Conservation (phyloP, 2,329 filamentous ascomycete species). For the Colletotrichum sojae region DNA sequence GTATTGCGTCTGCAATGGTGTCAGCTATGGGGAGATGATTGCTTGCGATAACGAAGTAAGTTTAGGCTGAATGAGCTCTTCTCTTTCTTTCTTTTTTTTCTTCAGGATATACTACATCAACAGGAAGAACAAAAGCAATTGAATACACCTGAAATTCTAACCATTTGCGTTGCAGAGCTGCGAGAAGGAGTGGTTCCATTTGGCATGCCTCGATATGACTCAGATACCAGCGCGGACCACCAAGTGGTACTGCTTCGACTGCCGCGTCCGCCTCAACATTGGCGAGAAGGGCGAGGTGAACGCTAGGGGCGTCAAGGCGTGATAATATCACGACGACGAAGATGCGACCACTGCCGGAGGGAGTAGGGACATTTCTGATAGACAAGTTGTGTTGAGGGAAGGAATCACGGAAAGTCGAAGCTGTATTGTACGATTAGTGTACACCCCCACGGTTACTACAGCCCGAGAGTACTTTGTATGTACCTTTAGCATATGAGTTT, state of each 20-base stretch:
- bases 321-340: conserved; percentile 11
- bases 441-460: not conserved
- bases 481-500: too few species aligned
- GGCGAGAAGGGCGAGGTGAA: conserved; percentile 75
- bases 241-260: conserved; percentile 90
- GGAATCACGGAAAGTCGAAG: not conserved
- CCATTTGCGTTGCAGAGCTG: conserved; percentile 66
- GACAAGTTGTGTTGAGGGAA: conserved; percentile 7
- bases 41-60: conserved; percentile 85
- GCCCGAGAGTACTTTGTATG: too few species aligned
- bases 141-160: conserved; percentile 35
- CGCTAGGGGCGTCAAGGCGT: conserved; percentile 68
- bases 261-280: conserved; percentile 73
- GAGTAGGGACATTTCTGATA: too few species aligned
- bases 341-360: not conserved
- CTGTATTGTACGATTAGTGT: conserved; percentile 15
- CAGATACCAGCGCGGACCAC: conserved; percentile 79
- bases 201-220: conserved; percentile 80
- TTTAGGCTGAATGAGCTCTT: conserved; percentile 35
- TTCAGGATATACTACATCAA: too few species aligned
- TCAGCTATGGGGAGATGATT: conserved; percentile 88
- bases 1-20: conserved; percentile 84
- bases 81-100: conserved; percentile 36
- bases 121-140: too few species aligned
- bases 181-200: conserved; percentile 88